Evolutionary conservation across 129 eudicot genomes (phyloP).

Genomic region (Centella asiatica): DNA sequence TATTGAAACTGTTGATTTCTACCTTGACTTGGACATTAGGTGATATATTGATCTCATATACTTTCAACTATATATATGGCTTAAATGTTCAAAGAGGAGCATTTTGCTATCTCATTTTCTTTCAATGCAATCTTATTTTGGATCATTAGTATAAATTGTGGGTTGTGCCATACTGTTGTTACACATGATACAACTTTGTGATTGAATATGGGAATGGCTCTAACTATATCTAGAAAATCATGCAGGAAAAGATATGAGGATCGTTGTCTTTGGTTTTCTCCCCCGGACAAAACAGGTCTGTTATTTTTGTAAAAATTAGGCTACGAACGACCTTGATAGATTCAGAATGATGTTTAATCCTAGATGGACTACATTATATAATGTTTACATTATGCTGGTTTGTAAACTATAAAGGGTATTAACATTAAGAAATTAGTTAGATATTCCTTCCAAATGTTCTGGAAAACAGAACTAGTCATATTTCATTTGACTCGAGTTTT

Average conservation of each 20-base stretch:
- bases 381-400: too few relatives aligned
- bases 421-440: too few relatives aligned
- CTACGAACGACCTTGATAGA: slow-evolving; percentile 4
- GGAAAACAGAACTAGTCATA: too few relatives aligned
- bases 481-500: too few relatives aligned
- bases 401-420: too few relatives aligned
- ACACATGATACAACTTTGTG: not conserved
- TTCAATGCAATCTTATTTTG: not conserved
- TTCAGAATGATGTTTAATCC: not conserved
- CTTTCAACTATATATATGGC: not conserved
- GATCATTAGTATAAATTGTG: not conserved
- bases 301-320: slow-evolving; percentile 14
- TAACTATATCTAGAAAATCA: slow-evolving; percentile 7
- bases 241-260: slow-evolving; percentile 98
- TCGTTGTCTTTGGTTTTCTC: slow-evolving; percentile 70
- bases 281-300: slow-evolving; percentile 88
- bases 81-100: not conserved
- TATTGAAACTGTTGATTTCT: not conserved
- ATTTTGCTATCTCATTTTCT: too few relatives aligned
- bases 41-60: not conserved
- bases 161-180: not conserved
- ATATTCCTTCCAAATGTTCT: too few relatives aligned
- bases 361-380: not conserved
- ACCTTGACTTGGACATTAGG: not conserved
- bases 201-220: not conserved